A percentile compares a stretch with the other conserved stretches of the same genome.
phyloP scores from a whole-genome alignment of 192 early-diverging fungal genomes.

The Allomyces arbusculus region DNA sequence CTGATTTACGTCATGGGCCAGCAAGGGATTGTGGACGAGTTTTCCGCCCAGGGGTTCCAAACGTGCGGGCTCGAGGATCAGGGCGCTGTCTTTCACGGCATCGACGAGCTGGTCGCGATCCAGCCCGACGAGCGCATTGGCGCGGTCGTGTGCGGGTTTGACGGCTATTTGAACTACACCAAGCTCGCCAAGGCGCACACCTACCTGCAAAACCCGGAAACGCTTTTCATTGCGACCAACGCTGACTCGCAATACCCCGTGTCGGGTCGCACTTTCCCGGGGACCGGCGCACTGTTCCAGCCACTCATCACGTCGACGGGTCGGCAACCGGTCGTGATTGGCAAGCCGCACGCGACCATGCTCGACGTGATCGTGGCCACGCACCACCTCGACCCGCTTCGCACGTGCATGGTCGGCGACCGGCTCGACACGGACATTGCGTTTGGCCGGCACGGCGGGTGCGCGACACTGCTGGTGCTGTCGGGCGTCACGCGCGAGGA shows the following conservation, averaged over 20 bases:
- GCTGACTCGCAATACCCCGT: slow-evolving; percentile 76
- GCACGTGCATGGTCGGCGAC: slow-evolving; percentile 95
- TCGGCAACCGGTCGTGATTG: slow-evolving; percentile 59
- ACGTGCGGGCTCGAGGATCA: slow-evolving; percentile 23
- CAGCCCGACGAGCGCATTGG: slow-evolving; percentile 29
- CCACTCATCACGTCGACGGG: slow-evolving; percentile 57
- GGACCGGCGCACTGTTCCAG: slow-evolving; percentile 60
- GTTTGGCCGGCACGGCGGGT: slow-evolving; percentile 72
- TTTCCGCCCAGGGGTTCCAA: slow-evolving; percentile 54
- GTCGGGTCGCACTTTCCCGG: slow-evolving; percentile 51
- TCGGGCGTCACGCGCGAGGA: too few species aligned
- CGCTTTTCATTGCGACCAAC: slow-evolving; percentile 83
- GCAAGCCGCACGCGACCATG: slow-evolving; percentile 88
- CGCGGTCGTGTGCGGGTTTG: slow-evolving; percentile 85
- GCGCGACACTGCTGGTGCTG: slow-evolving; percentile 73
- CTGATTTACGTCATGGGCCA: slow-evolving; percentile 83
- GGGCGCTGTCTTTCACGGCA: too few species aligned
- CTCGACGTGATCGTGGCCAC: slow-evolving; percentile 73
- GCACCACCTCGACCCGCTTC: slow-evolving; percentile 50
- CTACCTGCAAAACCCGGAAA: slow-evolving; percentile 50
- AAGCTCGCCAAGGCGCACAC: slow-evolving; percentile 82
- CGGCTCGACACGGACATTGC: slow-evolving; percentile 87
- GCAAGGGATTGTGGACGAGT: slow-evolving; percentile 68
- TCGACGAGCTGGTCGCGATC: slow-evolving; percentile 9
- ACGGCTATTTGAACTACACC: slow-evolving; percentile 75